Conservation (phyloP, 176 grass and related monocot genomes). For the Calamus simplicifolius region DNA sequence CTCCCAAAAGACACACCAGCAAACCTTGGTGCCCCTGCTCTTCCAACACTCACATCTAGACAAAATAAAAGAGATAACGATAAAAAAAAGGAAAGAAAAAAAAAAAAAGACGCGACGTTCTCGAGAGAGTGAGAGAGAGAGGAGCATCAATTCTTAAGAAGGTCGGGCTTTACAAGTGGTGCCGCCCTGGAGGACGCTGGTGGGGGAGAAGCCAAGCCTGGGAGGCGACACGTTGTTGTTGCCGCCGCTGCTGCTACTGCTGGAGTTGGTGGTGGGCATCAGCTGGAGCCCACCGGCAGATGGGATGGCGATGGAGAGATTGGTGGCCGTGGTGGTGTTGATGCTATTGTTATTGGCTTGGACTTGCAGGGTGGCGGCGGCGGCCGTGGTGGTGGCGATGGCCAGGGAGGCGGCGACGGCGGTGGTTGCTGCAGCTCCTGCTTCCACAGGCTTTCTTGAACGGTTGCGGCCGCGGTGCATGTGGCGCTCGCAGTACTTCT, state of each 20-base stretch:
- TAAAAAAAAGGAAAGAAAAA: no score
- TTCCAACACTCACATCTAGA: no score
- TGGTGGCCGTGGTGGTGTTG: no score
- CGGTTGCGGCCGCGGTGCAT: conserved; percentile 94
- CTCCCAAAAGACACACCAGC: no score
- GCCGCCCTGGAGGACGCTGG: conserved; percentile 33
- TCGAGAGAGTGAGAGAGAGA: no score
- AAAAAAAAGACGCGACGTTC: no score
- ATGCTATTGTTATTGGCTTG: no score
- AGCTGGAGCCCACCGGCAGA: background rate
- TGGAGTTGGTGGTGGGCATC: conserved; percentile 1
- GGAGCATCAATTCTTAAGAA: no score
- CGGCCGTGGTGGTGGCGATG: background rate
- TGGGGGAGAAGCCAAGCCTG: conserved; percentile 47
- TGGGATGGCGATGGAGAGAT: no score
- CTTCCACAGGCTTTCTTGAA: conserved; percentile 99
- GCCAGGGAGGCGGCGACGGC: background rate
- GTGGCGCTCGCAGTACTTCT: conserved; percentile 99
- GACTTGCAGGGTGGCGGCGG: background rate
- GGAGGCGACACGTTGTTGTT: conserved; percentile 15
- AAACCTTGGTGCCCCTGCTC: no score
- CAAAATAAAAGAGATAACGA: no score
- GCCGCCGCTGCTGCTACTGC: conserved; percentile 9
- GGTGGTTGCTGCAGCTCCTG: conserved; percentile 6
- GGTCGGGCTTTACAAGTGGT: background rate